Percentiles rank a stretch among this genome's conserved stretches.
Evolutionary conservation across 352 stramenopile species (phyloP).

Genomic region (Phytopythium ostracodes): DNA sequence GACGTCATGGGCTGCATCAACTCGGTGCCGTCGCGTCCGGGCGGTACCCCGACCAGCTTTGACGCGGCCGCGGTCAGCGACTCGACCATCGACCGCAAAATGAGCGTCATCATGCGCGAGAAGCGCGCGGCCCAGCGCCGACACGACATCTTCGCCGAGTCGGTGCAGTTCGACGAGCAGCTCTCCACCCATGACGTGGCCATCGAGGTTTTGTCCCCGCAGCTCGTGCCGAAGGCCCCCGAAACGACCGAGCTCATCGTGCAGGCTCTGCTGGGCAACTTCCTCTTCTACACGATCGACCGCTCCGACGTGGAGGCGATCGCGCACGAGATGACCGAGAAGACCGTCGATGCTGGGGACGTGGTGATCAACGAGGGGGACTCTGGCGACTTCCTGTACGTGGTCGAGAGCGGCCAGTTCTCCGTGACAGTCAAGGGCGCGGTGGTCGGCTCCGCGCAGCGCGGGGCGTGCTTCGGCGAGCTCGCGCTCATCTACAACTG

Average conservation of each 20-base stretch:
- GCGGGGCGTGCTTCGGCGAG: conserved; percentile 92
- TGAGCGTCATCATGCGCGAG: conserved; percentile 61
- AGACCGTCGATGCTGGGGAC: conserved; percentile 27
- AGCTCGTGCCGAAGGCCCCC: conserved; percentile 32
- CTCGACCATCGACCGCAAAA: conserved; percentile 35
- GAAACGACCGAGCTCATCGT: conserved; percentile 46
- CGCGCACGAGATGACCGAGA: conserved; percentile 49
- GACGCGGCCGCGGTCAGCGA: conserved; percentile 36
- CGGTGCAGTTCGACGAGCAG: conserved; percentile 50
- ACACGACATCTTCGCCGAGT: conserved; percentile 70
- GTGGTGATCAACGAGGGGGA: conserved; percentile 64
- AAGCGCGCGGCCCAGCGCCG: conserved; percentile 57
- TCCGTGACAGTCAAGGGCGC: conserved; percentile 83
- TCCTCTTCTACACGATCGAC: conserved; percentile 64
- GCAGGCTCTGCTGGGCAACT: conserved; percentile 58
- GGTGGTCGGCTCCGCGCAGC: conserved; percentile 65
- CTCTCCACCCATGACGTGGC: background rate
- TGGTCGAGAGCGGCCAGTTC: conserved; percentile 80
- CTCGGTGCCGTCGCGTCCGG: conserved; percentile 45
- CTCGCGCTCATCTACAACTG: conserved; percentile 95
- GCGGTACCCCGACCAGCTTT: conserved; percentile 22
- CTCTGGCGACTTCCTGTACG: conserved; percentile 76
- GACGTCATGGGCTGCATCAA: conserved; percentile 55
- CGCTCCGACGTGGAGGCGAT: conserved; percentile 46
- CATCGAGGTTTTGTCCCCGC: background rate